A percentile compares a stretch with the other conserved stretches of the same genome.
Conservation (phyloP, 371 early-diverging fungal genomes). For the Mortierella sp. region DNA sequence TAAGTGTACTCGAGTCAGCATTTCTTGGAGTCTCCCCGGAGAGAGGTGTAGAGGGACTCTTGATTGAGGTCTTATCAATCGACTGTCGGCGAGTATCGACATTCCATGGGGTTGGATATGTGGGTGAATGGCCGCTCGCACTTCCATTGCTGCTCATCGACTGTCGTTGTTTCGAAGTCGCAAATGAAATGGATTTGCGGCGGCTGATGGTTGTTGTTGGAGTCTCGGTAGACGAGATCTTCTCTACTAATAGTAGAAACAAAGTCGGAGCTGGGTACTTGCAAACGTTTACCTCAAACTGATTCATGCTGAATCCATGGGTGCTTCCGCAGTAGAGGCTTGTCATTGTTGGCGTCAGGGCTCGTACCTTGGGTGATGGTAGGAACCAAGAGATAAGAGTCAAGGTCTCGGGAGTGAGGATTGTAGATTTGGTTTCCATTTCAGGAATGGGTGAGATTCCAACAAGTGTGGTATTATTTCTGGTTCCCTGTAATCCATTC, state of each 20-base stretch:
- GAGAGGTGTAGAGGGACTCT: constrained; percentile 9
- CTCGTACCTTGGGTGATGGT: constrained; percentile 35
- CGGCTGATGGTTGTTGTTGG: constrained; percentile 14
- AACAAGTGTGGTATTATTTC: not conserved
- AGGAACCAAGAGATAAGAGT: constrained; percentile 62
- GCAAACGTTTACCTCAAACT: constrained; percentile 70
- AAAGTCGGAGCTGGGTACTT: constrained; percentile 74
- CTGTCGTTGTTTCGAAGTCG: constrained; percentile 14
- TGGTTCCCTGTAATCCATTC: not conserved
- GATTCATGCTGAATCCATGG: constrained; percentile 75
- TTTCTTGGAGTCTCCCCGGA: constrained; percentile 14
- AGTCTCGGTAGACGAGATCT: constrained; percentile 6
- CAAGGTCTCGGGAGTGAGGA: constrained; percentile 55
- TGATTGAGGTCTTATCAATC: constrained; percentile 15
- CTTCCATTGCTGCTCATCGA: constrained; percentile 22
- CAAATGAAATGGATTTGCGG: constrained; percentile 37
- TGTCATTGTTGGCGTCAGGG: constrained; percentile 15
- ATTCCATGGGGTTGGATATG: constrained; percentile 12
- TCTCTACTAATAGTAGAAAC: constrained; percentile 58
- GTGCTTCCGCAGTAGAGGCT: constrained; percentile 62
- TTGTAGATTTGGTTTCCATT: constrained; percentile 50
- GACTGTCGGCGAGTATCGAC: constrained; percentile 15
- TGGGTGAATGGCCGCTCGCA: constrained; percentile 12
- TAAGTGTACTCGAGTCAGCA: constrained; percentile 8
- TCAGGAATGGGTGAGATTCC: constrained; percentile 21